A percentile compares a stretch with the other conserved stretches of the same genome.
phyloP scores from a whole-genome alignment of 768 basidiomycete species.

The Pholiota molesta region DNA sequence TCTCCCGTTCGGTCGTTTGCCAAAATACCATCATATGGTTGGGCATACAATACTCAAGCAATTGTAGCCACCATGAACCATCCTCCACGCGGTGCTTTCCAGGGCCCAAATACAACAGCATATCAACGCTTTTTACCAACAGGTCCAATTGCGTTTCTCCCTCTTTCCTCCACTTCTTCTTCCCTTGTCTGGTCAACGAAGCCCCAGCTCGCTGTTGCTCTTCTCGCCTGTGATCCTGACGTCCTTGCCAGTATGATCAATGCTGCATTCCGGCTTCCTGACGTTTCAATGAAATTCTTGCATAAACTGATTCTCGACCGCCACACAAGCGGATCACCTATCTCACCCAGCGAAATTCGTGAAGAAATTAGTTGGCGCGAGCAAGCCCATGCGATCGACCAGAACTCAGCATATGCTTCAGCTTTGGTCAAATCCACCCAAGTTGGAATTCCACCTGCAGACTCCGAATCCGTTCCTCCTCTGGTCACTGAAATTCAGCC shows the following conservation, averaged over 20 bases:
- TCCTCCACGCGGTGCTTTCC: slow-evolving; percentile 60
- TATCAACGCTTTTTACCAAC: slow-evolving; percentile 96
- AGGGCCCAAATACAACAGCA: slow-evolving; percentile 74
- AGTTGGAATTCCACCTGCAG: slow-evolving; percentile 62
- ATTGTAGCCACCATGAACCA: slow-evolving; percentile 90
- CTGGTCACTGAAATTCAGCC: slow-evolving; percentile 70
- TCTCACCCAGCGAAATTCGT: slow-evolving; percentile 52
- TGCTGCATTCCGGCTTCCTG: slow-evolving; percentile 85
- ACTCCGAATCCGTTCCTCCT: slow-evolving; percentile 72
- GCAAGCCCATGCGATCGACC: slow-evolving; percentile 64
- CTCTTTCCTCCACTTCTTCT: slow-evolving; percentile 74
- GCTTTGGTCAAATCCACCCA: slow-evolving; percentile 30
- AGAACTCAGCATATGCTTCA: slow-evolving; percentile 65
- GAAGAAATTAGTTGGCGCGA: slow-evolving; percentile 78
- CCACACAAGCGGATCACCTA: slow-evolving; percentile 42
- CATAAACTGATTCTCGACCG: slow-evolving; percentile 62
- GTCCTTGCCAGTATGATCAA: slow-evolving; percentile 81
- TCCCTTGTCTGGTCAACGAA: slow-evolving; percentile 96
- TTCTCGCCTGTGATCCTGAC: slow-evolving; percentile 65
- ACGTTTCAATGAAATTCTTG: slow-evolving; percentile 70
- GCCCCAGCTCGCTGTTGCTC: slow-evolving; percentile 71
- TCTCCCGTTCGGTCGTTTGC: slow-evolving; percentile 92
- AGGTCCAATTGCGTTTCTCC: slow-evolving; percentile 94
- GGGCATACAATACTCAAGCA: slow-evolving; percentile 88
- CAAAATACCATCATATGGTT: slow-evolving; percentile 85